Evolutionary conservation across 768 basidiomycete genomes (phyloP).

Genomic region (Amanita pseudoporphyria): DNA sequence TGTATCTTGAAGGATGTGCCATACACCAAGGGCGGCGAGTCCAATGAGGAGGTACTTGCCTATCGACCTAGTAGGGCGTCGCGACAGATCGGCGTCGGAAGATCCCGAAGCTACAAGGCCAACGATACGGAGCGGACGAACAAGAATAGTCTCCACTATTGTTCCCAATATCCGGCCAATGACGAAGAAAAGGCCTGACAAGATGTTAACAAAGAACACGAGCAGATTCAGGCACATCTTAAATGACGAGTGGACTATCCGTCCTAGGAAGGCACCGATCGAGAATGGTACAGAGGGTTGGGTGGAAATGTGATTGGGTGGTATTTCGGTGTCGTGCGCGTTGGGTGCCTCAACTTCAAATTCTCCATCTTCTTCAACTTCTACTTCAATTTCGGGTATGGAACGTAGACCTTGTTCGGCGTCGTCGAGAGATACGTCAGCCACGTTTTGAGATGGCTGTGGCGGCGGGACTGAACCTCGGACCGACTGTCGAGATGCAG

Average conservation of each 20-base stretch:
- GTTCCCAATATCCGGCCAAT: slow-evolving; percentile 41
- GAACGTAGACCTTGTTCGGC: slow-evolving; percentile 47
- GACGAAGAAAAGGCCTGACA: slow-evolving; percentile 30
- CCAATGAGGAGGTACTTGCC: slow-evolving; percentile 34
- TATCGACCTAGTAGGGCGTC: not conserved
- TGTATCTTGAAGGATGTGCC: slow-evolving; percentile 33
- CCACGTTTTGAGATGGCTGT: slow-evolving; percentile 13
- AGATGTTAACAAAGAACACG: slow-evolving; percentile 18
- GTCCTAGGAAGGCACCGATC: slow-evolving; percentile 36
- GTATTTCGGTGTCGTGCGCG: slow-evolving; percentile 12
- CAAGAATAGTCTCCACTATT: slow-evolving; percentile 35
- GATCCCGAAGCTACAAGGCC: slow-evolving; percentile 1
- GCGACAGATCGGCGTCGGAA: not conserved
- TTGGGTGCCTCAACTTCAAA: slow-evolving; percentile 18
- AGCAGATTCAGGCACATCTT: slow-evolving; percentile 15
- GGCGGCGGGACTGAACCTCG: slow-evolving; percentile 32
- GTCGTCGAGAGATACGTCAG: slow-evolving; percentile 31
- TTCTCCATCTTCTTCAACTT: slow-evolving; percentile 44
- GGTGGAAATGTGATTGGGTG: slow-evolving; percentile 14
- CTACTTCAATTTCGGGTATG: slow-evolving; percentile 60
- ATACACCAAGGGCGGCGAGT: slow-evolving; percentile 32
- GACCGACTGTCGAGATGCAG: slow-evolving; percentile 23
- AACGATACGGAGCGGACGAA: slow-evolving; percentile 27
- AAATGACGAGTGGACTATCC: slow-evolving; percentile 23
- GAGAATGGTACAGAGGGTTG: slow-evolving; percentile 23